phyloP scores from a whole-genome alignment of 805 yeast species.

The Metschnikowia reukaufii region DNA sequence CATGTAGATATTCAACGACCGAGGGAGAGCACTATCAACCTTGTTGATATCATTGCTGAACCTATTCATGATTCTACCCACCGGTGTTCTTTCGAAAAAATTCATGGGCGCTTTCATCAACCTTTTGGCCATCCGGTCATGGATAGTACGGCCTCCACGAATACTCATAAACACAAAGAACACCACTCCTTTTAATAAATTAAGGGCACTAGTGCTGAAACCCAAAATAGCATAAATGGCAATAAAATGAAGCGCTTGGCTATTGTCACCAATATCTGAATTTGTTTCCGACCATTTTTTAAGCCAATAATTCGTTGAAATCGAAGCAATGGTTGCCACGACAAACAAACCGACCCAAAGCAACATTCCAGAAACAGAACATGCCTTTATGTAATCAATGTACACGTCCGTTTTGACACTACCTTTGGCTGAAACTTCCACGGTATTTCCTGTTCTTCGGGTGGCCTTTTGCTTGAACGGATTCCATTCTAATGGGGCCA shows the following conservation, averaged over 20 bases:
- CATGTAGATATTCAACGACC: conserved; percentile 49
- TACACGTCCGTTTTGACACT: conserved; percentile 57
- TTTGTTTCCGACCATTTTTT: conserved; percentile 67
- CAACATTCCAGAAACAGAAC: conserved; percentile 52
- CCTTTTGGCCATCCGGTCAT: conserved; percentile 54
- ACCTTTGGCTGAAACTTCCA: conserved; percentile 53
- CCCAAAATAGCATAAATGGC: conserved; percentile 58
- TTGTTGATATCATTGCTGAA: conserved; percentile 62
- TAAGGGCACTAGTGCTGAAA: conserved; percentile 48
- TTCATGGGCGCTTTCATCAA: conserved; percentile 62
- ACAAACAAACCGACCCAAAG: conserved; percentile 34
- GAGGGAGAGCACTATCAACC: conserved; percentile 58
- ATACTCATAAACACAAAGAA: conserved; percentile 56
- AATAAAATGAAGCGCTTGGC: conserved; percentile 46
- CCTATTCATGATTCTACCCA: conserved; percentile 64
- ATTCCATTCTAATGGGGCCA: conserved; percentile 40
- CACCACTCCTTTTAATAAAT: conserved; percentile 45
- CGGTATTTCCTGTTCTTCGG: conserved; percentile 13
- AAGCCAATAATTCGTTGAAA: conserved; percentile 60
- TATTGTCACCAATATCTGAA: conserved; percentile 40
- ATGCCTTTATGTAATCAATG: conserved; percentile 56
- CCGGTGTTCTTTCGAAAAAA: conserved; percentile 68
- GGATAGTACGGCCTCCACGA: conserved; percentile 55
- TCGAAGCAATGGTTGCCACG: conserved; percentile 30
- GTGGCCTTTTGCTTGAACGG: conserved; percentile 31